Base-by-base conservation (phyloP, 2,329 filamentous ascomycete genomes). In the Xylariaceae sp. region DNA sequence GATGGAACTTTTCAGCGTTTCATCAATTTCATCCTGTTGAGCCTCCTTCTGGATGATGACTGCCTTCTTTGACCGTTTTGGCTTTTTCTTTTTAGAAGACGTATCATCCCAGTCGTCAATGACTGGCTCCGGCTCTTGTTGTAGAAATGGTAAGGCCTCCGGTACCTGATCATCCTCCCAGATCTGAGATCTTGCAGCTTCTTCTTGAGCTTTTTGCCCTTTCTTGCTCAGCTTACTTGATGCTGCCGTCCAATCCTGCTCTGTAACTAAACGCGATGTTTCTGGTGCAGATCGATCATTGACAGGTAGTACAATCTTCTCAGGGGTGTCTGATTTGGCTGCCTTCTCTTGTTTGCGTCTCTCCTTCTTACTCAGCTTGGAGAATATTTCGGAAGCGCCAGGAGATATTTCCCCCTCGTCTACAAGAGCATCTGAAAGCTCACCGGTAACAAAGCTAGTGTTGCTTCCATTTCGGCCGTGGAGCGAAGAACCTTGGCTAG, bases 401-500 rank as follows among this genome's bases (percentile, higher is more conserved):
- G 47, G 54, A 18, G 58, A 40, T 11, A 61, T 55, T 2, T 69
- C 64, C 48, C 64, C 62, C 63, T 75, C 68, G 56, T 73, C 65
- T 37, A 67, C 65, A 9, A 75, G 73, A 7, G 75, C 78, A 10
- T 77, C 75, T 2, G 61, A 59, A 9, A 77, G 66, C 58, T 84
- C 79, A 9, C 75, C 77, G 37, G 79, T 71, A n/a, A 78, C 71
- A 58, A 77, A 78, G 1, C 76, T 78, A 45, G 73, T 65, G 29
- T 75, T 70, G 11, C 66, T 67, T 13, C 67, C 51, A 35, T 60
- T 39, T 30, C 20, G 15, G n/a, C 18, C 37, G 27, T 39, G 35
- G 35, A 37, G 36, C n/a, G 15, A 16, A 20, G 11, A 20, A 11
- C 11, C 24, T 30, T 16, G 42, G 23, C 24, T 24, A 33, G 37